Percentiles rank a stretch among this genome's conserved stretches.
Conservation (phyloP, 2,329 filamentous ascomycete species). For the Fusarium pseudograminearum region DNA sequence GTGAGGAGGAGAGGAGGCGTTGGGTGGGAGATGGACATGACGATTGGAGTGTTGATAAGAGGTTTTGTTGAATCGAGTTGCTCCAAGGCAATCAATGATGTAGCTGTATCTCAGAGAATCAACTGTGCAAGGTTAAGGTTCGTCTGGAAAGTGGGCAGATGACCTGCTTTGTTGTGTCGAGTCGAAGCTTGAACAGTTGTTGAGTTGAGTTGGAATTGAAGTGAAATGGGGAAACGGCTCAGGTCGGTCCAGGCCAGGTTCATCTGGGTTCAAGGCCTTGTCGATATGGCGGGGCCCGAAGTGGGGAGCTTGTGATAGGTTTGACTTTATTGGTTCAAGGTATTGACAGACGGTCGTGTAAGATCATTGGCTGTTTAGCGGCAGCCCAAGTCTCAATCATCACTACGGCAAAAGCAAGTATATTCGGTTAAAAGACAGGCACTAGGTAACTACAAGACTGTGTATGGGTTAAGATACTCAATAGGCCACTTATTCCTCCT, state of each 20-base stretch:
- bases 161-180: conserved; percentile 1
- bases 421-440: not conserved
- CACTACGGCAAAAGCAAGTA: not conserved
- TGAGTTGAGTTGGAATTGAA: conserved; percentile 9
- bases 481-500: not conserved
- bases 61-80: not conserved
- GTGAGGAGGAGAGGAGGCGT: conserved; percentile 72
- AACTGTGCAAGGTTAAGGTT: not conserved
- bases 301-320: conserved; percentile 25
- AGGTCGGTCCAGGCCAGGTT: conserved; percentile 26
- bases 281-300: conserved; percentile 36
- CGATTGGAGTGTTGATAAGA: conserved; percentile 1
- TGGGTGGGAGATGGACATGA: conserved; percentile 55
- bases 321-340: conserved; percentile 22
- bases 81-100: not conserved
- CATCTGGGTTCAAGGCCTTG: conserved; percentile 24
- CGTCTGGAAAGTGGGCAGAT: not conserved
- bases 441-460: not conserved
- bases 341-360: conserved; percentile 38
- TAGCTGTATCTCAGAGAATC: not conserved
- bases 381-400: not conserved
- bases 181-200: conserved; percentile 24
- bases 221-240: conserved; percentile 40
- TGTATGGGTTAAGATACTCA: no score
- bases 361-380: conserved; percentile 45